Conservation (phyloP, 2,329 filamentous ascomycete species). For the Sarocladium strictum region DNA sequence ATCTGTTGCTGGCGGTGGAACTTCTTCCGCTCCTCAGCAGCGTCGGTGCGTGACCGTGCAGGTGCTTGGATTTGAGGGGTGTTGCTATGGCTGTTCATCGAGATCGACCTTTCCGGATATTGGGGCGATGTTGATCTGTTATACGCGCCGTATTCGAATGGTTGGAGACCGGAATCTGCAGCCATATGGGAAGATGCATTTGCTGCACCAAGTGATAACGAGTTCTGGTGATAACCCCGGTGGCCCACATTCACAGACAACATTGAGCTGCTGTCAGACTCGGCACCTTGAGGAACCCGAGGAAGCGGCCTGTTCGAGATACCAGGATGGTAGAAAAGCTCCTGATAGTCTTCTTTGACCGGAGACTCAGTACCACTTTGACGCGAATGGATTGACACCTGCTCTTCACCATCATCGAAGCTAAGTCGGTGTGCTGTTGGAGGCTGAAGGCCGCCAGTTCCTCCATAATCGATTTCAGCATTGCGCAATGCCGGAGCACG, state of each 20-base stretch:
- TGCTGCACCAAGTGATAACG: conserved; percentile 28
- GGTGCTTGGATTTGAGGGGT: conserved; percentile 74
- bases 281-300: conserved; percentile 53
- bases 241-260: conserved; percentile 39
- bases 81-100: conserved; percentile 74
- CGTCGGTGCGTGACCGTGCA: conserved; percentile 91
- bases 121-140: conserved; percentile 18
- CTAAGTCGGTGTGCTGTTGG: conserved; percentile 71
- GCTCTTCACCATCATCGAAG: conserved; percentile 90
- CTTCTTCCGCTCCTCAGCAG: conserved; percentile 62
- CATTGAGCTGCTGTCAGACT: conserved; percentile 54
- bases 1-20: conserved; percentile 45
- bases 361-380: conserved; percentile 61
- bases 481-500: conserved; percentile 40
- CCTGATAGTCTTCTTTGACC: conserved; percentile 68
- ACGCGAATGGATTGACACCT: conserved; percentile 49
- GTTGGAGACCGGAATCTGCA: conserved; percentile 28
- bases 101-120: conserved; percentile 67
- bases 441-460: conserved; percentile 81
- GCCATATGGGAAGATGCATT: conserved; percentile 18
- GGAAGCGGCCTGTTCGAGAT: conserved; percentile 60
- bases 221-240: conserved; percentile 34
- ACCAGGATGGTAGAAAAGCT: conserved; percentile 91
- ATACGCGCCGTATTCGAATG: conserved; percentile 18
- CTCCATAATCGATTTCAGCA: conserved; percentile 77